A percentile compares a stretch with the other conserved stretches of the same genome.
phyloP scores from a whole-genome alignment of 805 yeast species.

The Saccharomycopsis sp. region DNA sequence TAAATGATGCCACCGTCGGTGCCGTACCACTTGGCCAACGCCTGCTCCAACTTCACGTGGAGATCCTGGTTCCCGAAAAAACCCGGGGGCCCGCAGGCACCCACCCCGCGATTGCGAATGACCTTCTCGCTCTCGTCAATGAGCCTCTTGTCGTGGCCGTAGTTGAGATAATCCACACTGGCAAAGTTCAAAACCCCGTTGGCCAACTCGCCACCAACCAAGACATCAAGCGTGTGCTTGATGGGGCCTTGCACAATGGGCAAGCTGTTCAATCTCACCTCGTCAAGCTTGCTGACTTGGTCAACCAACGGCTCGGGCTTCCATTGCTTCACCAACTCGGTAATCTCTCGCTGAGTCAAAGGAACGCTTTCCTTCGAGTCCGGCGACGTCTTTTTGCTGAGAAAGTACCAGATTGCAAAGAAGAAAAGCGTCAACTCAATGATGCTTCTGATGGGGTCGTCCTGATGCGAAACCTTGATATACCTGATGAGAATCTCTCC shows the following conservation, averaged over 20 bases:
- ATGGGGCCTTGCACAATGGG: constrained; percentile 58
- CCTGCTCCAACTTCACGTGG: constrained; percentile 71
- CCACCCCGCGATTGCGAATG: constrained; percentile 76
- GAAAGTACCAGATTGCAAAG: constrained; percentile 77
- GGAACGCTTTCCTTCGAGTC: constrained; percentile 65
- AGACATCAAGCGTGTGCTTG: constrained; percentile 30
- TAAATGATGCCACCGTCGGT: constrained; percentile 74
- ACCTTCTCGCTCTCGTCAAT: constrained; percentile 45
- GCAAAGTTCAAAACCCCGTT: constrained; percentile 53
- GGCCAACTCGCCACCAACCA: constrained; percentile 25
- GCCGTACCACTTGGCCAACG: constrained; percentile 64
- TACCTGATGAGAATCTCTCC: constrained; percentile 41
- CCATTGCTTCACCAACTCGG: constrained; percentile 86
- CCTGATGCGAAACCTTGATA: constrained; percentile 76
- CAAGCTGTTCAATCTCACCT: constrained; percentile 52
- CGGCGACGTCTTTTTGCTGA: constrained; percentile 53
- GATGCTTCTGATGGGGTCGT: constrained; percentile 86
- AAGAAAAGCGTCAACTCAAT: constrained; percentile 68
- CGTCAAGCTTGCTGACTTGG: constrained; percentile 39
- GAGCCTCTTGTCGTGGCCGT: constrained; percentile 42
- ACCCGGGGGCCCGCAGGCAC: constrained; percentile 98
- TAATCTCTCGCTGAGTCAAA: constrained; percentile 55
- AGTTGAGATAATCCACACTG: constrained; percentile 60
- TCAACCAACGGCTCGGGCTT: constrained; percentile 75
- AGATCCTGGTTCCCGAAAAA: constrained; percentile 94